Evolutionary conservation across 768 basidiomycete species (phyloP), one percentile per base, ranked within the genome.

Genomic region (Leccinum sublutescens): DNA sequence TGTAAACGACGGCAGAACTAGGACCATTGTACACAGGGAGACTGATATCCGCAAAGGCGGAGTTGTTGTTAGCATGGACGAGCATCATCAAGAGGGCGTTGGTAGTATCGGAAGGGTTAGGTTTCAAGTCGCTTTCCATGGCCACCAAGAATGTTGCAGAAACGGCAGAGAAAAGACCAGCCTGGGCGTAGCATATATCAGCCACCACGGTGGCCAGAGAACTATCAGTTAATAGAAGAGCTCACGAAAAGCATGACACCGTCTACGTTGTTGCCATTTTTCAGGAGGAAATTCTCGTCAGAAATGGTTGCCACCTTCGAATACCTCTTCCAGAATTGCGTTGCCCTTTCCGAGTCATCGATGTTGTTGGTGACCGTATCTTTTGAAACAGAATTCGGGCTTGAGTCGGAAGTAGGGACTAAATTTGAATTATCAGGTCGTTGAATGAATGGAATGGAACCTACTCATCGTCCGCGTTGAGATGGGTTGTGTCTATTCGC

Each of bases 141-240:
- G 76, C 72, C 17, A 77, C 68, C 7, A 75, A 70, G 55, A 79
- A 79, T 2, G 77, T 67, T 2, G 74, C 75, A 14, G 77, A 67
- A 1, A 72, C 74, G 4, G 76, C 72, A 23, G 77, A 77, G 62
- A 79, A 79, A 14, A 79, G 67, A 71, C 78, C 78, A 34, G 76
- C 73, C 77, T 79, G 38, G 43, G 25, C 29, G 19, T 23, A 15
- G 6, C 12, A 17, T 9, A 43, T 2, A 12, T 57, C 15, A 43
- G 7, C 15, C 25, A 23, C 29, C 40, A n/a, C n/a, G 9, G 19
- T 43, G 21, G 8, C 23, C 47, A 5, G 12, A 29, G 15, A 38
- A 15, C 4, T 21, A 19, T 48, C 31, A 21, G 14, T 21, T 14
- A 34, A 1, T 34, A 49, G 29, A 40, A 21, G 17, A n/a, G 15